phyloP scores from a whole-genome alignment of 2,329 filamentous ascomycete species.

The Amphichorda felina region DNA sequence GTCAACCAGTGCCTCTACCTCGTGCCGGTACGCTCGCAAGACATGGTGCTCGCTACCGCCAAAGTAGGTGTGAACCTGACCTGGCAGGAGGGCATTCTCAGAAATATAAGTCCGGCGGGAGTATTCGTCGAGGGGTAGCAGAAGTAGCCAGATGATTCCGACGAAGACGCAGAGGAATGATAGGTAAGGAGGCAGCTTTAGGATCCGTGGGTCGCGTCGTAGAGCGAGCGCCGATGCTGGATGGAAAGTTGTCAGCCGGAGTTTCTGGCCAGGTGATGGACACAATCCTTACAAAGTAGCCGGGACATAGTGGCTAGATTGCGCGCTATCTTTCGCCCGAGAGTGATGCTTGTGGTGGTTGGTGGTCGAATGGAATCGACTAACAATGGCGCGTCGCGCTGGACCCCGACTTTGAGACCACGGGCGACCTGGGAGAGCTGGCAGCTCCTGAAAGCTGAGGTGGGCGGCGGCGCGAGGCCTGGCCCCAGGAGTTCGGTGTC shows the following conservation, averaged over 20 bases:
- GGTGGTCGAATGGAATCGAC: background rate
- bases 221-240: conserved; percentile 53
- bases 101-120: conserved; percentile 91
- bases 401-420: too few species aligned
- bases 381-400: too few species aligned
- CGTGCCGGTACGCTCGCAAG: conserved; percentile 79
- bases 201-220: conserved; percentile 68
- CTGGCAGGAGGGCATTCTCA: conserved; percentile 89
- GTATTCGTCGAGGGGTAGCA: conserved; percentile 83
- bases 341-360: background rate
- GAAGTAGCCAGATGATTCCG: conserved; percentile 78
- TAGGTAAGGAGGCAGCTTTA: conserved; percentile 77
- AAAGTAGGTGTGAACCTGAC: conserved; percentile 97
- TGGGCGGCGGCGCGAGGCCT: too few species aligned
- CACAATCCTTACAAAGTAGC: conserved; percentile 33
- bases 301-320: conserved; percentile 31
- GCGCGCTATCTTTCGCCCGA: background rate
- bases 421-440: too few species aligned
- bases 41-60: conserved; percentile 92
- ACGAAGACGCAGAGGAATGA: conserved; percentile 76
- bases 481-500: too few species aligned
- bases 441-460: too few species aligned
- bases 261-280: background rate
- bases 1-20: conserved; percentile 54
- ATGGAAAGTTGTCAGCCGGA: background rate